These are phyloP conservation scores for Rosa multiflora DNA, from an alignment of 306 rosid genomes.

Conservation along the genomic window DNA sequence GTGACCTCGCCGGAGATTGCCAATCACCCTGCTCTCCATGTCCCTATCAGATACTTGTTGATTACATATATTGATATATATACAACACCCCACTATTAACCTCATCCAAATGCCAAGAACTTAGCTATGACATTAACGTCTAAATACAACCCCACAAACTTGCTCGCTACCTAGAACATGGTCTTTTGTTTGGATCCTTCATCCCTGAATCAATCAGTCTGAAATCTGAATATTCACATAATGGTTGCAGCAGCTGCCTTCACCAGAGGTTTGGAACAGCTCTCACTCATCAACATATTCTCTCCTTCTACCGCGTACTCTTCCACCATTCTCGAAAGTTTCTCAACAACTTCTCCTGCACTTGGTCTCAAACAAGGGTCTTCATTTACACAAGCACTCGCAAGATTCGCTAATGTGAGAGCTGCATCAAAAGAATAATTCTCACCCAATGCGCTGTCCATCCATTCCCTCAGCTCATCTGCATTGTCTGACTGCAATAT, in stretches of 20 bases:
- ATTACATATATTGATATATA: constrained; percentile 14
- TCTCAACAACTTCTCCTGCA: constrained; percentile 65
- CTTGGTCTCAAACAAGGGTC: constrained; percentile 63
- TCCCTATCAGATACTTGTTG: constrained; percentile 32
- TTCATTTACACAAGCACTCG: constrained; percentile 70
- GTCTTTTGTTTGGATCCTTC: too few relatives aligned
- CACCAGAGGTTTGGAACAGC: constrained; percentile 74
- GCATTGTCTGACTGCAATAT: constrained; percentile 54
- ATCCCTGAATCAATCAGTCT: neutral
- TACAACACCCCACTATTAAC: neutral
- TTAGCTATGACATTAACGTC: neutral
- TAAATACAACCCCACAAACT: neutral
- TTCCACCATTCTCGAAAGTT: constrained; percentile 60
- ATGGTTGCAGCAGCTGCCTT: constrained; percentile 40
- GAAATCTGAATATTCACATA: constrained; percentile 33
- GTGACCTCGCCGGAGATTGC: too few relatives aligned
- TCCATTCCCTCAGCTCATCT: constrained; percentile 71
- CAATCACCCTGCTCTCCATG: constrained; percentile 18
- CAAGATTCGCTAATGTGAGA: constrained; percentile 53
- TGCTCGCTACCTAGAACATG: neutral
- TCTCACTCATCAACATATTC: constrained; percentile 46
- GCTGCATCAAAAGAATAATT: constrained; percentile 66
- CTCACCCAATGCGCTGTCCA: constrained; percentile 74
- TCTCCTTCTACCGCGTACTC: constrained; percentile 50
- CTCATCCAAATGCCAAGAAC: neutral